These are phyloP conservation scores for Aspergillus glaucus DNA, from an alignment of 2,329 filamentous ascomycete genomes.

Conservation along the genomic window DNA sequence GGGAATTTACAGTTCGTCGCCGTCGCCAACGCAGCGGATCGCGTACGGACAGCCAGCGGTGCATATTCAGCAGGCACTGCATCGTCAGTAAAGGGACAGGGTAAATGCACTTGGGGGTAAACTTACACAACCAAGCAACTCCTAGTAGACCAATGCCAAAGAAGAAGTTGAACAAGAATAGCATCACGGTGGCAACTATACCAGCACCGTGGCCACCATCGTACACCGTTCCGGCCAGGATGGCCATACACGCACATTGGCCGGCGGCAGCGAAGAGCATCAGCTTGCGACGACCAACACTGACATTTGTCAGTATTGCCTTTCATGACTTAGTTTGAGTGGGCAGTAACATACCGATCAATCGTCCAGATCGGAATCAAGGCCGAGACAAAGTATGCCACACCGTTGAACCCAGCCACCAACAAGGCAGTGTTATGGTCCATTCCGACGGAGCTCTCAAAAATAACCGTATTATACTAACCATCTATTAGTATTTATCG, in stretches of 20 bases:
- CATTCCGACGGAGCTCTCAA: slow-evolving; percentile 42
- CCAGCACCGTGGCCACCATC: slow-evolving; percentile 33
- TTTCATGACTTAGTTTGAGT: not conserved
- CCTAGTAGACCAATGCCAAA: slow-evolving; percentile 46
- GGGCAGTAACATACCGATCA: slow-evolving; percentile 17
- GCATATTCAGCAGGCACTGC: slow-evolving; percentile 41
- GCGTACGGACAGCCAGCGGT: slow-evolving; percentile 43
- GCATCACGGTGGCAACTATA: slow-evolving; percentile 43
- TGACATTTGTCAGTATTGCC: not conserved
- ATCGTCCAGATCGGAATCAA: slow-evolving; percentile 35
- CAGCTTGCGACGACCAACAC: slow-evolving; percentile 50
- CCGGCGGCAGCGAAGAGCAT: slow-evolving; percentile 53
- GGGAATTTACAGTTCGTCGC: slow-evolving; percentile 40
- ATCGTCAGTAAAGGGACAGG: slow-evolving; percentile 16
- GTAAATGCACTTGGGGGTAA: not conserved
- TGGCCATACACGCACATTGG: slow-evolving; percentile 45
- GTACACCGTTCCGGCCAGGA: slow-evolving; percentile 41
- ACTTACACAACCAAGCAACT: slow-evolving; percentile 36
- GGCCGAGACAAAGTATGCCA: slow-evolving; percentile 35
- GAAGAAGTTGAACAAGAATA: slow-evolving; percentile 52
- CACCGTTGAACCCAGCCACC: slow-evolving; percentile 37
- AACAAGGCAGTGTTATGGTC: slow-evolving; percentile 30
- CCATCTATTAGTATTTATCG: not conserved
- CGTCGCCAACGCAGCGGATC: slow-evolving; percentile 44
- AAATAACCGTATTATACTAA: slow-evolving; percentile 38